Evolutionary conservation across 202 grass and related monocot genomes (phyloP).

Genomic region (Alloteropsis angusta): DNA sequence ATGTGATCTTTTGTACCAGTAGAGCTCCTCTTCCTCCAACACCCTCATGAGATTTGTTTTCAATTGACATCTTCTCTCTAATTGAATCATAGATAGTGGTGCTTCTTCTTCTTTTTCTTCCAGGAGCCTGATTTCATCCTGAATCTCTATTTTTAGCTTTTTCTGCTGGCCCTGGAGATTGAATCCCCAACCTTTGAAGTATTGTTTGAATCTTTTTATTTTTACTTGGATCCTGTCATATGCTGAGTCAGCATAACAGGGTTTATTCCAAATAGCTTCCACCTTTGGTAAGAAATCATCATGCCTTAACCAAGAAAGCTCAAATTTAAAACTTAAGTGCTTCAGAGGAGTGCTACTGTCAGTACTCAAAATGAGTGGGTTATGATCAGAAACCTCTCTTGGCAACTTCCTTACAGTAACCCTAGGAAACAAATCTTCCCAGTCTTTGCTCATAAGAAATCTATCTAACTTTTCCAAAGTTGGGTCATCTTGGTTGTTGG

Average conservation of each 20-base stretch:
- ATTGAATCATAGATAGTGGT: fast-evolving
- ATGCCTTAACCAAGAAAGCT: fast-evolving
- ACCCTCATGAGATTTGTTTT: too few relatives aligned
- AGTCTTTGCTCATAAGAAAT: not conserved
- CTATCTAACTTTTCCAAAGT: not conserved
- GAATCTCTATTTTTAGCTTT: too few relatives aligned
- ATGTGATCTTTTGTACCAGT: not conserved
- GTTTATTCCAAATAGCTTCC: fast-evolving
- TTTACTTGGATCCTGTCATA: not conserved
- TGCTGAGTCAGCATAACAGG: fast-evolving
- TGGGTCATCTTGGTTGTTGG: not conserved
- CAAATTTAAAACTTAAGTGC: not conserved
- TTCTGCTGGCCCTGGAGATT: too few relatives aligned
- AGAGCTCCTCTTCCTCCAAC: not conserved
- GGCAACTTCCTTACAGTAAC: too few relatives aligned
- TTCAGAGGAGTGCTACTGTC: fast-evolving
- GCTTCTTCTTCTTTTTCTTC: not conserved
- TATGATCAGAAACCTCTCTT: not conserved
- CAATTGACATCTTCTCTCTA: too few relatives aligned
- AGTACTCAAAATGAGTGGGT: fast-evolving
- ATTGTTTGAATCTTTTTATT: not conserved
- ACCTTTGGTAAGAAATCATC: not conserved
- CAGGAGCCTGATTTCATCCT: too few relatives aligned
- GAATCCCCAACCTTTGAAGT: not conserved
- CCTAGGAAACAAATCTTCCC: not conserved